phyloP scores from a whole-genome alignment of 2,329 filamentous ascomycete species.

The Phoma sp. region DNA sequence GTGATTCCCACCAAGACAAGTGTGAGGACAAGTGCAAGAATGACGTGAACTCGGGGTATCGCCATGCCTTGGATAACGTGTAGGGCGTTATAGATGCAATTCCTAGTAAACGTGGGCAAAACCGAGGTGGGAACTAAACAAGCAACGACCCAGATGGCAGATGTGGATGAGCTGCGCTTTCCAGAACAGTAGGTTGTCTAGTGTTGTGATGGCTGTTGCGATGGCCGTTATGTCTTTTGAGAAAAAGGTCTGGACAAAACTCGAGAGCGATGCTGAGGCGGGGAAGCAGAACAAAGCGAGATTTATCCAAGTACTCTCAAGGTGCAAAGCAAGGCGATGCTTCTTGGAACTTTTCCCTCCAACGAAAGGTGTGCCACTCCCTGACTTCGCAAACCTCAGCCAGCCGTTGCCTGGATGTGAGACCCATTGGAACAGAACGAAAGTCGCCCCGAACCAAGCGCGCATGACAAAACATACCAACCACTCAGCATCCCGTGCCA shows the following conservation, averaged over 20 bases:
- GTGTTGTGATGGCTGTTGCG: not conserved
- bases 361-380: not conserved
- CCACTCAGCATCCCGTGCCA: not conserved
- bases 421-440: not conserved
- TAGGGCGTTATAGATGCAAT: not conserved
- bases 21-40: not conserved
- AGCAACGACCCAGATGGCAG: not conserved
- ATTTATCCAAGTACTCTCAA: not conserved
- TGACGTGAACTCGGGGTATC: not conserved
- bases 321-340: slow-evolving; percentile 1
- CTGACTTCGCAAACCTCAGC: not conserved
- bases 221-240: too few species aligned
- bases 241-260: not conserved
- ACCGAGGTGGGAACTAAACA: not conserved
- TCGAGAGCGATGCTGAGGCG: not conserved
- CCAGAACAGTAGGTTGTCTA: not conserved
- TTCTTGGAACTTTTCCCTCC: not conserved
- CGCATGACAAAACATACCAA: not conserved
- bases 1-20: not conserved
- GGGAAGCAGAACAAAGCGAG: not conserved
- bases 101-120: not conserved
- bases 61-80: not conserved
- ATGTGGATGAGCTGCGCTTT: not conserved
- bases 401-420: not conserved
- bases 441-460: not conserved